A percentile compares a stretch with the other conserved stretches of the same genome.
Conservation (phyloP, 2,329 filamentous ascomycete species). For the Aphanocladium album region DNA sequence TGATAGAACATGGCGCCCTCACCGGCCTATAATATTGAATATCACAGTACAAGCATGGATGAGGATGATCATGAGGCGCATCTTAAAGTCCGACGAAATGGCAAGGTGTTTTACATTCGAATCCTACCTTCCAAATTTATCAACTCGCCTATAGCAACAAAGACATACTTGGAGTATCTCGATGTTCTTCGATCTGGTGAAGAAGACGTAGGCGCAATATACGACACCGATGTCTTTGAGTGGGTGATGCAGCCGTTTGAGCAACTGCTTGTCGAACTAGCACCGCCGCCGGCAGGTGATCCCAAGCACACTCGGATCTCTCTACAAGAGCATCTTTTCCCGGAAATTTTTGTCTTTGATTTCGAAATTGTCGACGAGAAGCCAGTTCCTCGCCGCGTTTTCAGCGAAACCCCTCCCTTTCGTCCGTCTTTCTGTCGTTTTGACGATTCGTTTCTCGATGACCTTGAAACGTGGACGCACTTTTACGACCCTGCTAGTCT, state of each 20-base stretch:
- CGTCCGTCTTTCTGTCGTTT: constrained; percentile 15
- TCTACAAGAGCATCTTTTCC: constrained; percentile 19
- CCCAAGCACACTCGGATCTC: constrained; percentile 14
- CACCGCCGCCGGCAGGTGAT: constrained; percentile 13
- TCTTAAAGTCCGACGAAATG: constrained; percentile 18
- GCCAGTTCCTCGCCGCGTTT: background rate
- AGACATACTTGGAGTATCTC: constrained; percentile 16
- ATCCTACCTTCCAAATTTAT: constrained; percentile 14
- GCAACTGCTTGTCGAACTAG: constrained; percentile 18
- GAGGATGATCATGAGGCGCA: constrained; percentile 1
- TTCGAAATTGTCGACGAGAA: constrained; percentile 15
- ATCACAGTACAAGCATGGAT: background rate
- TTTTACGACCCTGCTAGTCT: constrained; percentile 20
- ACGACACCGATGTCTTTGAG: constrained; percentile 18
- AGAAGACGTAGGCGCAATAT: constrained; percentile 16
- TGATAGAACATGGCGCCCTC: background rate
- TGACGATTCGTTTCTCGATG: constrained; percentile 17
- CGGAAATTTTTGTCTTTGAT: constrained; percentile 16
- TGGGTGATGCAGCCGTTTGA: constrained; percentile 18
- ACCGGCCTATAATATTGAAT: constrained; percentile 15
- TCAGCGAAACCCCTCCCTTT: background rate
- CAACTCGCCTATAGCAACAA: constrained; percentile 15
- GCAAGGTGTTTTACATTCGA: constrained; percentile 17
- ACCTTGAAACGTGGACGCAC: constrained; percentile 20
- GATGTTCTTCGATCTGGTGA: constrained; percentile 18